phyloP scores from a whole-genome alignment of 257 asterid genomes.

The Ilex aquifolium region DNA sequence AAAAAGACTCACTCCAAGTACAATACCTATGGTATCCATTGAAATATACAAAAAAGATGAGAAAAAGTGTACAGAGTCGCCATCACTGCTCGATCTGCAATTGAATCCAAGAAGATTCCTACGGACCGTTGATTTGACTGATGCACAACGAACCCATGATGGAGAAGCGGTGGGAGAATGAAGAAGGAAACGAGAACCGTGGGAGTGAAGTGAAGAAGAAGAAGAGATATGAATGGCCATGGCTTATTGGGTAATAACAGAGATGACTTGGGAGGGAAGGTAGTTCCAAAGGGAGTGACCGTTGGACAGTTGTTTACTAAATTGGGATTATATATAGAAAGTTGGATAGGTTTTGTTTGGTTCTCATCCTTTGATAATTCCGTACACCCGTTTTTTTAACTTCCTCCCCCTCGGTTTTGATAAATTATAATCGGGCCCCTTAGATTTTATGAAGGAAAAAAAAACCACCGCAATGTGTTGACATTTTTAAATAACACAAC shows the following conservation, averaged over 20 bases:
- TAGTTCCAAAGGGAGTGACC: conserved; percentile 28
- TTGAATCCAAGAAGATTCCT: conserved; percentile 19
- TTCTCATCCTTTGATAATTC: conserved; percentile 27
- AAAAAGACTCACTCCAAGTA: not conserved
- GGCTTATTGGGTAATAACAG: conserved; percentile 8
- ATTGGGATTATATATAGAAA: conserved; percentile 5
- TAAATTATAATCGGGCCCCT: too few species aligned
- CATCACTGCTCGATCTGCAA: conserved; percentile 49
- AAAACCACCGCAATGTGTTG: too few species aligned
- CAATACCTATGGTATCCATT: too few species aligned
- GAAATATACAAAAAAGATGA: not conserved
- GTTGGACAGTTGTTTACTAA: conserved; percentile 12
- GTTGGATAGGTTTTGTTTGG: conserved; percentile 54
- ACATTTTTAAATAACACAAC: too few species aligned
- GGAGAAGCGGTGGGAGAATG: conserved; percentile 9
- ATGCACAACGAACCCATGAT: not conserved
- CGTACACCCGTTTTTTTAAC: too few species aligned
- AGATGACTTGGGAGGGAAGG: conserved; percentile 6
- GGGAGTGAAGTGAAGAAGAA: conserved; percentile 21
- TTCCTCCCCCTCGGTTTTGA: too few species aligned
- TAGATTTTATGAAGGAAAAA: too few species aligned
- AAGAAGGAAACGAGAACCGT: conserved; percentile 15
- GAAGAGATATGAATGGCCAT: conserved; percentile 47
- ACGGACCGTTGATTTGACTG: conserved; percentile 12
- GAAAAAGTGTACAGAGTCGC: conserved; percentile 38